Evolutionary conservation across 2,329 filamentous ascomycete genomes (phyloP), one percentile per base, ranked within the genome.

Genomic region (Arthroderma sp.): DNA sequence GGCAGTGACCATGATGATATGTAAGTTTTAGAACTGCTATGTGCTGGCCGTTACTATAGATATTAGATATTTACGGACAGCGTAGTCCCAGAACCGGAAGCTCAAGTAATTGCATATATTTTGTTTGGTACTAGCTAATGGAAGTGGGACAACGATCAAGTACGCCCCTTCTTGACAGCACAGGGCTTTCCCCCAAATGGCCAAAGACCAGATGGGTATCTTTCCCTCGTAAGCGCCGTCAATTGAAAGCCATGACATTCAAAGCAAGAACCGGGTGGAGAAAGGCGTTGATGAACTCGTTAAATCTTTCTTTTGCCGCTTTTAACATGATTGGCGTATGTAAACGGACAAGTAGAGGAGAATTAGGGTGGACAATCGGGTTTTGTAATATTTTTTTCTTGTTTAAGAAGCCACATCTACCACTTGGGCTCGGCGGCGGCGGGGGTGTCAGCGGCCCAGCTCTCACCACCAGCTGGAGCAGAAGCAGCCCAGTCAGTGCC

Each of bases 191-290:
- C 90, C 91, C 89, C 85, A 76, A 65, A 69, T 64, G 71, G 63
- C 66, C 68, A 66, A 66, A 74, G 71, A 71, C 73, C 75, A 72
- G 71, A 71, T 70, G 71, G 89, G 86, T 95, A 90, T 97, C 91
- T 97, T 97, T 97, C 91, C 91, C 90, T 96, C 91, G 87, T 96
- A 80, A 96, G 90, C 86, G 84, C 85, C 79, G 55, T 79, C 82
- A 82, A 79, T 79, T 76, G 75, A 78, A 55, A 39, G 33, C 33
- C 31, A 39, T 38, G 33, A 54, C 51, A 37, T 54, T 54, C 11
- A 37, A 39, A 37, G 51, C 51, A 54, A 39, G 21, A 54, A 54
- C 37, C 51, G 37, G 38, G 70, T 71, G 69, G 71, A 71, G 21
- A 47, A 66, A 67, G 69, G 58, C 39, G 55, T 62, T 61, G 55